A percentile compares a stretch with the other conserved stretches of the same genome.
Conservation (phyloP, 805 yeast species). For the Saccharomycopsis oosterbeekiorum region DNA sequence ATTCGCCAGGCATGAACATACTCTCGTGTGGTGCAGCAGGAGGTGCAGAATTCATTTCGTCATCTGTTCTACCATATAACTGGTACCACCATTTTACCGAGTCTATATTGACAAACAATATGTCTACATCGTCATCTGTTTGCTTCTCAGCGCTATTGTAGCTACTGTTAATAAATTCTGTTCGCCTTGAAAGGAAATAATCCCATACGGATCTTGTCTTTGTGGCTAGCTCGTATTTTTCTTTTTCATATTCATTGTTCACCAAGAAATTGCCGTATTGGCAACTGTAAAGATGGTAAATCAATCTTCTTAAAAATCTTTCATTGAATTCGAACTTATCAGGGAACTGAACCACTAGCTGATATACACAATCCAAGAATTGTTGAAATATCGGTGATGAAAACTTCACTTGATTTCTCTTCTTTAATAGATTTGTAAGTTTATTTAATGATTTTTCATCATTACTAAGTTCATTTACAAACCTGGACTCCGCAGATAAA, state of each 20-base stretch:
- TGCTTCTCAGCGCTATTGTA: constrained; percentile 24
- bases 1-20: neutral
- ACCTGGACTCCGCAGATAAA: constrained; percentile 43
- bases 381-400: constrained; percentile 94
- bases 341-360: constrained; percentile 63
- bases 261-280: constrained; percentile 88
- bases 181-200: constrained; percentile 67
- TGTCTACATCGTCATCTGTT: constrained; percentile 25
- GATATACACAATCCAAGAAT: constrained; percentile 83
- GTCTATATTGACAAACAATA: constrained; percentile 47
- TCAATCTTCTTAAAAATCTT: constrained; percentile 69
- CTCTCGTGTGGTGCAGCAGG: neutral
- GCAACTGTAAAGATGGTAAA: constrained; percentile 85
- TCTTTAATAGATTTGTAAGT: constrained; percentile 42
- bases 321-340: constrained; percentile 77
- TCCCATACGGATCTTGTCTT: constrained; percentile 85
- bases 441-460: constrained; percentile 32
- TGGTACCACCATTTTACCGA: constrained; percentile 86
- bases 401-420: constrained; percentile 41
- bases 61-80: constrained; percentile 64
- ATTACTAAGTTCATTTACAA: constrained; percentile 31
- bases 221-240: constrained; percentile 28
- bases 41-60: constrained; percentile 45
- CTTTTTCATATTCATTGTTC: constrained; percentile 60
- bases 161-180: constrained; percentile 53